Percentiles rank a stretch among this genome's conserved stretches.
Conservation (phyloP, 2,329 filamentous ascomycete genomes). For the Amauroascus niger region DNA sequence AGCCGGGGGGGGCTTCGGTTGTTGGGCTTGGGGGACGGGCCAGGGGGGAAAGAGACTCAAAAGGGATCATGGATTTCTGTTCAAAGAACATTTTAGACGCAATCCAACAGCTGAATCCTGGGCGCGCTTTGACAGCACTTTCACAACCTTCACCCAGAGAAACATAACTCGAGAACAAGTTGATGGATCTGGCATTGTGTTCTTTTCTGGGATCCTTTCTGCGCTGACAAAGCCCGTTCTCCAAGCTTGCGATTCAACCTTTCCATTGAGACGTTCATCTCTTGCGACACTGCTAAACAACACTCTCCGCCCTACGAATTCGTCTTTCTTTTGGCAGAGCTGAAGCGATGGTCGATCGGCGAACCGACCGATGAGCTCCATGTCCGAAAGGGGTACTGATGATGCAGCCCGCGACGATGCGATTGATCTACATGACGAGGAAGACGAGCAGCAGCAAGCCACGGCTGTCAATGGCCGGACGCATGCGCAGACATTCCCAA, state of each 20-base stretch:
- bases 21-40: too few species aligned
- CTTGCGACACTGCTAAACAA: neutral
- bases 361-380: constrained; percentile 58
- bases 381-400: constrained; percentile 52
- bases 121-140: too few species aligned
- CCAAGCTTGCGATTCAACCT: neutral
- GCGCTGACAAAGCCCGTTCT: neutral
- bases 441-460: constrained; percentile 17
- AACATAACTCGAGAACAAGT: too few species aligned
- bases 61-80: too few species aligned
- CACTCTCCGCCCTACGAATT: neutral
- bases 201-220: neutral
- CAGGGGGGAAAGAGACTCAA: too few species aligned
- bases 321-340: constrained; percentile 10
- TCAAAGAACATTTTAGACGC: too few species aligned
- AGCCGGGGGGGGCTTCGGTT: too few species aligned
- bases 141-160: too few species aligned
- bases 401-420: constrained; percentile 50
- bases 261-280: neutral
- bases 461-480: neutral
- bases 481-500: neutral
- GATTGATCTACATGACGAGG: constrained; percentile 33
- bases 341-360: constrained; percentile 46
- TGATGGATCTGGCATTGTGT: too few species aligned
- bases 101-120: too few species aligned